Evolutionary conservation across 345 rosid genomes (phyloP), one percentile per base, ranked within the genome.

Genomic region (Corymbia maculata): DNA sequence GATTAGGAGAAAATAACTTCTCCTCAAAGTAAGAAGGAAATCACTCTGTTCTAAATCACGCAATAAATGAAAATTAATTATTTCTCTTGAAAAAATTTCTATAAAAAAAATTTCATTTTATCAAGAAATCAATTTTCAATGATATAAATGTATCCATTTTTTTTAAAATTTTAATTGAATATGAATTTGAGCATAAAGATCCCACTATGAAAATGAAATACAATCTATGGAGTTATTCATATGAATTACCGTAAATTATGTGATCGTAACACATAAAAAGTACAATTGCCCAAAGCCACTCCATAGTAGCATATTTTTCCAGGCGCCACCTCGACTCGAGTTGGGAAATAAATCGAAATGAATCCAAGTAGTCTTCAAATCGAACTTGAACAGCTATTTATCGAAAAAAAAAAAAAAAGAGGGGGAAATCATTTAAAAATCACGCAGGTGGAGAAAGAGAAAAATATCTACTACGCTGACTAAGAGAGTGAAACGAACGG

Each of bases 141-240:
- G 0, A 64, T 8, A 32, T 1, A 68, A 32, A 32, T 0, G 0
- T 2, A 16, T 12, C 0, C 4, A n/a, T n/a, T n/a, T n/a, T n/a
- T n/a, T 16, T 70, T 64, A 6, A 1, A 0, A 66, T 14, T n/a
- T 66, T 8, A 8, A 16, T 68, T 1, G 2, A 70, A 32, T 32
- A 32, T 11, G 5, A 36, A 70, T 11, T 2, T 17, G 2, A 10
- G 0, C 7, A 8, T 17, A 32, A 4, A 8, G 2, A 68, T 4
- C 1, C 4, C 1, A 15, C 30, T 30, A 2, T 13, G 36, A 4
- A 66, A 66, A 66, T 66, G n/a, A 5, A 66, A 36, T 36, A 36
- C 42, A 36, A 9, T 2, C 0, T 4, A 0, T 8, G 16, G 3
- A 36, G 8, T 17, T 32, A 16, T 32, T 1, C 2, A 32, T 16